phyloP scores from a whole-genome alignment of 225 moss, liverwort and hornwort genomes.

The Pleurozium schreberi region DNA sequence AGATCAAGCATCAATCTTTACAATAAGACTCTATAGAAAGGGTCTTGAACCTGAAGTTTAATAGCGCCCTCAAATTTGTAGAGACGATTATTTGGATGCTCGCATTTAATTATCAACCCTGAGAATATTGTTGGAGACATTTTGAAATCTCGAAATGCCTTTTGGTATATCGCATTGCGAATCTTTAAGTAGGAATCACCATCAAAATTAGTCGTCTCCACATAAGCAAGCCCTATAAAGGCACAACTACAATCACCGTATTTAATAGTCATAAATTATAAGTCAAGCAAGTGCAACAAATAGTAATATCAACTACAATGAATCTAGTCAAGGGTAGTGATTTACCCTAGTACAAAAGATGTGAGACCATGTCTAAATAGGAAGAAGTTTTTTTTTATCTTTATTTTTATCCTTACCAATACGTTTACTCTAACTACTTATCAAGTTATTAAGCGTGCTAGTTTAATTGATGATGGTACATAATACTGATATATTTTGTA shows the following conservation, averaged over 20 bases:
- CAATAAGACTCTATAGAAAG: not conserved
- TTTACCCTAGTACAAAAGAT: not conserved
- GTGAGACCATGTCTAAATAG: not conserved
- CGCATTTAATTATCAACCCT: conserved; percentile 75
- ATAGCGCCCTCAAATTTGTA: conserved; percentile 77
- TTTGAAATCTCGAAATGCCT: conserved; percentile 41
- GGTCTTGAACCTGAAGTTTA: conserved; percentile 61
- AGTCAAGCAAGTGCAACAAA: not conserved
- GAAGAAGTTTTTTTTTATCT: not conserved
- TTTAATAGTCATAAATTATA: not conserved
- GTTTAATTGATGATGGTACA: not conserved
- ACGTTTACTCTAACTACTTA: not conserved
- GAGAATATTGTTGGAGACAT: conserved; percentile 60
- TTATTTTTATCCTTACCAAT: not conserved
- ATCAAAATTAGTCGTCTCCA: conserved; percentile 79
- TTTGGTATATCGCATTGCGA: conserved; percentile 68
- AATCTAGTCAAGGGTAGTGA: not conserved
- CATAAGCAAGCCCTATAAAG: conserved; percentile 60
- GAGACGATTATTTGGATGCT: conserved; percentile 78
- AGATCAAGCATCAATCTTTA: not conserved
- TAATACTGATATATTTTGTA: too few species aligned
- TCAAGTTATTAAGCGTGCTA: not conserved
- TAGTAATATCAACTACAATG: not conserved
- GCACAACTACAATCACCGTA: not conserved
- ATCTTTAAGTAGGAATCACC: conserved; percentile 73